phyloP scores from a whole-genome alignment of 352 stramenopile species.

The Peronosclerospora sorghi region DNA sequence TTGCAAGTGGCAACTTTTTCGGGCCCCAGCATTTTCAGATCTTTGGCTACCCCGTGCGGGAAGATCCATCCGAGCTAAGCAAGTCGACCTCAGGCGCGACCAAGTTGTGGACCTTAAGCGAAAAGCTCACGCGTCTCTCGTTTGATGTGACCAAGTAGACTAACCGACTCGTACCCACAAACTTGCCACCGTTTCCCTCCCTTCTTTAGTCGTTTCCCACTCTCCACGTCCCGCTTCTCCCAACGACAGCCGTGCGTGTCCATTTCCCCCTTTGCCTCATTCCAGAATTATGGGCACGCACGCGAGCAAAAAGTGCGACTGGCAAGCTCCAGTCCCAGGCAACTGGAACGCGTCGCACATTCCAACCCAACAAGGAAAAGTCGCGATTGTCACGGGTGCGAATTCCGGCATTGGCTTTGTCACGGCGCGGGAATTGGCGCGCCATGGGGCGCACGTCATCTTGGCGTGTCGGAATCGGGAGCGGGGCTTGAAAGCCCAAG shows the following conservation, averaged over 20 bases:
- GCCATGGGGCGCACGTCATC: constrained; percentile 53
- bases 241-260: background rate
- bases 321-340: constrained; percentile 3
- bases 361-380: constrained; percentile 30
- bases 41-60: constrained; percentile 26
- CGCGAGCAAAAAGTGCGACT: background rate
- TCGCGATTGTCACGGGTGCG: constrained; percentile 60
- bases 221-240: background rate
- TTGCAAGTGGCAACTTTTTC: constrained; percentile 31
- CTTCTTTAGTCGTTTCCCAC: background rate
- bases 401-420: constrained; percentile 76
- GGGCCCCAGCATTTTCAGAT: constrained; percentile 16
- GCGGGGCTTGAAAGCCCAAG: constrained; percentile 17
- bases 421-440: constrained; percentile 38
- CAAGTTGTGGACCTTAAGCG: constrained; percentile 31
- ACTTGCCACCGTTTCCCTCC: background rate
- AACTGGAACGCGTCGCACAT: constrained; percentile 22
- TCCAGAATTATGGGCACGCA: background rate
- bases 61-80: constrained; percentile 18
- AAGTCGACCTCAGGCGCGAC: constrained; percentile 14
- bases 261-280: background rate
- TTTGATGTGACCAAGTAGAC: constrained; percentile 14
- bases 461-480: constrained; percentile 55
- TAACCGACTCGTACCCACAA: background rate
- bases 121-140: constrained; percentile 15